A percentile compares a stretch with the other conserved stretches of the same genome.
phyloP scores from a whole-genome alignment of 805 yeast genomes.

The Saccharomycopsis amapae region DNA sequence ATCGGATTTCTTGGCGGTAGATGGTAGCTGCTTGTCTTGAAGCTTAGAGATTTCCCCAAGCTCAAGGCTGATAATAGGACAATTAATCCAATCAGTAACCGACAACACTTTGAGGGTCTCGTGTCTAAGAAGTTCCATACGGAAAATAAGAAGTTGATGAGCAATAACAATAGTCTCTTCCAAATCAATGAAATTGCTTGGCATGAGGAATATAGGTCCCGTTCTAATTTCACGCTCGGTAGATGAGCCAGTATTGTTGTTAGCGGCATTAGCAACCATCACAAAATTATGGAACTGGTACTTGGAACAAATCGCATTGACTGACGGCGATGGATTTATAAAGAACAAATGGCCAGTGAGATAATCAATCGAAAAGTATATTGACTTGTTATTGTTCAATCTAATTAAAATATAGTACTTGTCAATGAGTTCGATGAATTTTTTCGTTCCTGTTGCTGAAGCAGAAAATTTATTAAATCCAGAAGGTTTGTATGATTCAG shows the following conservation, averaged over 20 bases:
- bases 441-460: not conserved
- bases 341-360: constrained; percentile 19
- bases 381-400: constrained; percentile 11
- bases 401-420: constrained; percentile 9
- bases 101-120: constrained; percentile 20
- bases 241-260: not conserved
- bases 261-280: not conserved
- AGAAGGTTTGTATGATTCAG: not conserved
- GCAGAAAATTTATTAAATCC: not conserved
- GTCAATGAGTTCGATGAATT: constrained; percentile 8
- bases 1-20: not conserved
- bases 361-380: constrained; percentile 16
- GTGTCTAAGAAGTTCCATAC: constrained; percentile 20
- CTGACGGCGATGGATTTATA: constrained; percentile 21
- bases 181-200: constrained; percentile 1
- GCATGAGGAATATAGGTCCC: constrained; percentile 11
- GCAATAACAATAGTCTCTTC: constrained; percentile 10
- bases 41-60: constrained; percentile 9
- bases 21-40: not conserved
- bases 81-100: constrained; percentile 18
- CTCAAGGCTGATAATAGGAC: constrained; percentile 15
- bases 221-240: constrained; percentile 13
- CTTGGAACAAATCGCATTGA: constrained; percentile 17
- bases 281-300: constrained; percentile 18
- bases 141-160: constrained; percentile 15